Evolutionary conservation across 345 rosid species (phyloP), one percentile per base, ranked within the genome.

Genomic region (Salix brachista): DNA sequence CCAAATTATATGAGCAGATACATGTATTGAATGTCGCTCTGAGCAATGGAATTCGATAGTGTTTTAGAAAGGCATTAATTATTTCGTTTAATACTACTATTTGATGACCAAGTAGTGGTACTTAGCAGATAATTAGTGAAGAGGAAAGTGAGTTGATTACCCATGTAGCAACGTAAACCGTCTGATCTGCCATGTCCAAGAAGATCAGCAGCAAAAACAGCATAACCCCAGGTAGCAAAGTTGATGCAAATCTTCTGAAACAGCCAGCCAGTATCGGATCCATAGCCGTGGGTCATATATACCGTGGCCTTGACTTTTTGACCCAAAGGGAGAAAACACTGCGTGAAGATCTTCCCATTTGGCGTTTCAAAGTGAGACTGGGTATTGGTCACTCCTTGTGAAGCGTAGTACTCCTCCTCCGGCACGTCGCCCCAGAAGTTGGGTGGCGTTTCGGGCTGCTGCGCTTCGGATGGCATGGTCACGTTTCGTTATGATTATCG

Each of bases 131-230:
- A 4, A 62, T 26, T 4, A 65, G 23, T n/a, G 21, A 16, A 42
- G 16, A 37, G 1, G 39, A 12, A 9, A 46, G 23, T 2, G 4
- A 25, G 23, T 14, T 41, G 34, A 28, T 19, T 74, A 95, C 99
- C 97, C 88, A 96, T 32, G 77, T 91, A 96, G 87, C 99, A 91
- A 30, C 94, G 97, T 19, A 96, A 76, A 17, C 99, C 99, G 39
- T 96, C 99, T 2, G 98, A 93, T 77, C 96, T 85, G 78, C 98
- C 99, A 44, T 96, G 99, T 11, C 99, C 98, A 17, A 90, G 91
- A 72, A 96, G 97, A 85, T 96, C 98, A 66, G 98, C 97, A 48
- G 94, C 97, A 78, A 91, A 96, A 74, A 96, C 99, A 37, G 99
- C 97, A 75, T 90, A 96, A n/a, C 99, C 99, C 99, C 98, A 96